Conservation (phyloP, 768 basidiomycete species). For the Dioszegia aurantiaca region DNA sequence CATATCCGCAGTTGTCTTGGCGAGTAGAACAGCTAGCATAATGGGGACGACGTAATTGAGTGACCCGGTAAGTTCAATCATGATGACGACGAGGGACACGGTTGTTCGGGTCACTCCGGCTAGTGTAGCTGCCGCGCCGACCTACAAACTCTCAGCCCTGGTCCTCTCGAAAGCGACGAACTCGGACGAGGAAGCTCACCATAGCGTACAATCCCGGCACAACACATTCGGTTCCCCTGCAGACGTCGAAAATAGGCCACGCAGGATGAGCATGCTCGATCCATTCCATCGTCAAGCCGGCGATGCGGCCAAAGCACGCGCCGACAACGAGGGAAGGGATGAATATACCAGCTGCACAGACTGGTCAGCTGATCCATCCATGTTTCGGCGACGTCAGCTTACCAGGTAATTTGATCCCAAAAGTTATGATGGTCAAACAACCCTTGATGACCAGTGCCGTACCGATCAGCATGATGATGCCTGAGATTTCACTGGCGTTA, state of each 20-base stretch:
- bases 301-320: slow-evolving; percentile 83
- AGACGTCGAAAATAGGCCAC: slow-evolving; percentile 63
- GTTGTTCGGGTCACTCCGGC: slow-evolving; percentile 86
- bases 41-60: slow-evolving; percentile 71
- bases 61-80: slow-evolving; percentile 90
- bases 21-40: slow-evolving; percentile 64
- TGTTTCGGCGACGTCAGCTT: not conserved
- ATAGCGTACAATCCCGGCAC: slow-evolving; percentile 90
- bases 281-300: slow-evolving; percentile 78
- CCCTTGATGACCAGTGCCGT: slow-evolving; percentile 79
- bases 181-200: slow-evolving; percentile 56
- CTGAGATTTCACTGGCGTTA: slow-evolving; percentile 58
- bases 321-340: slow-evolving; percentile 91
- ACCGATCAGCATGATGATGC: slow-evolving; percentile 64
- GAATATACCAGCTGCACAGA: slow-evolving; percentile 80
- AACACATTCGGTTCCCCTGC: slow-evolving; percentile 69
- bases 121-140: slow-evolving; percentile 85
- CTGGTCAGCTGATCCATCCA: not conserved
- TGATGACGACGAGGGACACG: slow-evolving; percentile 94
- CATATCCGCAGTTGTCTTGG: slow-evolving; percentile 83
- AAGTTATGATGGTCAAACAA: slow-evolving; percentile 77
- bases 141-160: slow-evolving; percentile 17
- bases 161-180: not conserved
- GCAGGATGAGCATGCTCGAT: slow-evolving; percentile 65
- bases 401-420: slow-evolving; percentile 67